These are phyloP conservation scores for Sicyos baderoa DNA, from an alignment of 306 rosid species.

Conservation along the genomic window DNA sequence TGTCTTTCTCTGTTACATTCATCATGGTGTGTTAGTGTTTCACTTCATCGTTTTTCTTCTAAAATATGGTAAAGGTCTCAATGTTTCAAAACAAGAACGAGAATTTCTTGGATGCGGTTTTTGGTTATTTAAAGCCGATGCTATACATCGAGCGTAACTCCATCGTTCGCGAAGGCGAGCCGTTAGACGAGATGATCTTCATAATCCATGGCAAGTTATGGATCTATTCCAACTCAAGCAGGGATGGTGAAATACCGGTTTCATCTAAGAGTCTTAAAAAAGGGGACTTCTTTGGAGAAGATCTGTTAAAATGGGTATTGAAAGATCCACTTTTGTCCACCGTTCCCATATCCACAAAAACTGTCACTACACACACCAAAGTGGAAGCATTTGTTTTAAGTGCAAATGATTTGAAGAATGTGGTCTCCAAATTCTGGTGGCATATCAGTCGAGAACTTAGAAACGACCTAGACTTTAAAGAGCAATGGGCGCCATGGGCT, in stretches of 20 bases:
- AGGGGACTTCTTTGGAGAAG: constrained; percentile 20
- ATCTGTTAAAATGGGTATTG: constrained; percentile 17
- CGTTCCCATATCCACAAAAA: constrained; percentile 19
- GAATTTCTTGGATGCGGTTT: constrained; percentile 15
- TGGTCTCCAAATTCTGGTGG: constrained; percentile 21
- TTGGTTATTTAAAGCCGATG: constrained; percentile 17
- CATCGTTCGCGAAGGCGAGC: constrained; percentile 21
- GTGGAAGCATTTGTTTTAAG: constrained; percentile 23
- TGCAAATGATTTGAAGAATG: constrained; percentile 12
- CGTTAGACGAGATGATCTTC: constrained; percentile 23
- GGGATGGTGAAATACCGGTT: background rate
- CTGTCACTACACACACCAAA: constrained; percentile 4
- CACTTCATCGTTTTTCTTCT: constrained; percentile 24
- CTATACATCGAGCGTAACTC: constrained; percentile 12
- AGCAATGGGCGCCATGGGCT: constrained; percentile 8
- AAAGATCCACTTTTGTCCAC: background rate
- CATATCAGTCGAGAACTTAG: constrained; percentile 2
- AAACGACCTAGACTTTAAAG: background rate
- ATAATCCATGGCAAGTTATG: constrained; percentile 12
- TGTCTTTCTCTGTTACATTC: background rate
- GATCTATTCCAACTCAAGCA: background rate
- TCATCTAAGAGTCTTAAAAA: background rate
- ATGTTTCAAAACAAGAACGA: background rate
- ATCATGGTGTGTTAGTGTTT: background rate
- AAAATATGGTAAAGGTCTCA: constrained; percentile 29